phyloP scores from a whole-genome alignment of 805 yeast genomes.

The Candida michaelii region DNA sequence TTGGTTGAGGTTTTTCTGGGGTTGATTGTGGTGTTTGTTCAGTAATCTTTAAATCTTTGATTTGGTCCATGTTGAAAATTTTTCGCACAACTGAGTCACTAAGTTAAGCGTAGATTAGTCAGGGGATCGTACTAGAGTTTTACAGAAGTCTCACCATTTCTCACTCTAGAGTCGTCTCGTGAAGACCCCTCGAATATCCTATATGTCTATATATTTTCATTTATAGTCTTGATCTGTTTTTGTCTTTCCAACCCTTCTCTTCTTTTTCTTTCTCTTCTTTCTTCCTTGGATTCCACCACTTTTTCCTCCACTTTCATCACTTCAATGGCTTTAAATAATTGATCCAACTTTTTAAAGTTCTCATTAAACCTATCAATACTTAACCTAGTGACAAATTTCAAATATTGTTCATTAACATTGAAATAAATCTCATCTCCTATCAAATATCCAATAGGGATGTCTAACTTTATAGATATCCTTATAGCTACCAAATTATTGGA shows the following conservation, averaged over 20 bases:
- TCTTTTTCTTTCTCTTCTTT: constrained; percentile 53
- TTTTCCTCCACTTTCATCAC: constrained; percentile 19
- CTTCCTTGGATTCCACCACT: constrained; percentile 53
- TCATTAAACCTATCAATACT: constrained; percentile 66
- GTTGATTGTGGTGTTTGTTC: constrained; percentile 12
- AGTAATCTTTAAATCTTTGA: constrained; percentile 17
- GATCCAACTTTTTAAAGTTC: constrained; percentile 56
- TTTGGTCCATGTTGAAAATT: constrained; percentile 12
- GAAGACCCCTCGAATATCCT: too few relatives aligned
- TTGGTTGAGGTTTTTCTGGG: background rate
- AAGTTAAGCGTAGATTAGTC: background rate
- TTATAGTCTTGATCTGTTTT: background rate
- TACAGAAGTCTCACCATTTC: too few relatives aligned
- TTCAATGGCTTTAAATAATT: constrained; percentile 45
- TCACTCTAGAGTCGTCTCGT: too few relatives aligned
- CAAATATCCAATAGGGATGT: constrained; percentile 70
- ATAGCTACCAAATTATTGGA: constrained; percentile 75
- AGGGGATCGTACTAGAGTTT: too few relatives aligned
- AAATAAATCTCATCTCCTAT: constrained; percentile 30
- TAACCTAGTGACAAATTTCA: constrained; percentile 51
- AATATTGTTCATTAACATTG: constrained; percentile 53
- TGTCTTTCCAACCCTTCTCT: constrained; percentile 48
- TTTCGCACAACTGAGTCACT: constrained; percentile 3
- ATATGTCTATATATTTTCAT: too few relatives aligned
- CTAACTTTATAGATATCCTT: constrained; percentile 70